Evolutionary conservation across 1,284 basidiomycete species (phyloP), one percentile per base, ranked within the genome.

Genomic region (Rhodofomes roseus): DNA sequence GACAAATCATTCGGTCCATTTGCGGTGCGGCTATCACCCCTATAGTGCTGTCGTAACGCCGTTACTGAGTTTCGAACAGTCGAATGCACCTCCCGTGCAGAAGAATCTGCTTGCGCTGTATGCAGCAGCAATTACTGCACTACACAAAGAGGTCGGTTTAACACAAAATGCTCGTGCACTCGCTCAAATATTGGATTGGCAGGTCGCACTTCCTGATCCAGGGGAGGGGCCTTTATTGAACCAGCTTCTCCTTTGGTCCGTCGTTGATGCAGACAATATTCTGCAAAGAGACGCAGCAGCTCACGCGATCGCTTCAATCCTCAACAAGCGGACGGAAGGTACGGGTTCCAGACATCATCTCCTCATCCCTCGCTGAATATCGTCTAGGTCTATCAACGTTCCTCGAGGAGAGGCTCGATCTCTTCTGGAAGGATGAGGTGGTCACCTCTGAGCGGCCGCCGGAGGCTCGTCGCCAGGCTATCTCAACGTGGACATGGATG

Each of bases 321-420:
- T 94, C 22, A 97, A 97, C 73, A 93, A 94, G 73, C 82, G 85
- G 52, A 77, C 79, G 9, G 77, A 84, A 53, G 84, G 92, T 90
- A 55, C 60, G 75, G 60, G 20, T 8, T 12, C 4, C 16, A 14
- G 39, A 34, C 22, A 41, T 25, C 1, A 20, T 23, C n/a, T 41
- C 31, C 29, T 11, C 34, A 1, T 46, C 23, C 14, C 16, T 14
- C 6, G 8, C 4, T 36, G 46, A 52, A 8, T 16, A 37, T 29
- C 11, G 37, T 11, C 29, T 51, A 75, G 73, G 68, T n/a, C 60
- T 73, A 2, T 62, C 63, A 1, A 9, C 51, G 0, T 73, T 74
- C 66, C 56, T 74, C 16, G 57, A 65, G 16, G 55, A 65, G 0
- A 62, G 60, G 20, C 51, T 83, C 7, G 73, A 76, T 2, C 62